Evolutionary conservation across 73 alveolate genomes (phyloP), one percentile per base, ranked within the genome.

Genomic region (Halteria grandinella): DNA sequence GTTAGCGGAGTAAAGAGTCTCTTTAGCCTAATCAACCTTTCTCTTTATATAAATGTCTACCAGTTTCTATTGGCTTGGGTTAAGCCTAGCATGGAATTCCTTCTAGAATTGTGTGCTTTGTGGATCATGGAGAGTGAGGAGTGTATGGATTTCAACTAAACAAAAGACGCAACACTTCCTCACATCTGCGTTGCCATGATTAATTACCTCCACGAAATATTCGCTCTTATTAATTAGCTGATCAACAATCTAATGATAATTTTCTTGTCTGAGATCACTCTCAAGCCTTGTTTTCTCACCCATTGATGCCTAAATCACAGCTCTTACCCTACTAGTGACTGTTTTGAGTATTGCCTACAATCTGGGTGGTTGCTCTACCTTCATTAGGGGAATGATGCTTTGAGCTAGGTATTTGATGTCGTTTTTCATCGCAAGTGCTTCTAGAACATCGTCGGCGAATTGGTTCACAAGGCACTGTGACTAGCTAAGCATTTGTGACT

Each of bases 41-140:
- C 69, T 41, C 31, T 66, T 66, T 12, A 66, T 66, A 66, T 66
- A 66, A 25, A 66, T 66, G 25, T 66, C 80, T 1, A 66, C 66
- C 3, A 66, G 39, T 32, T 66, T 66, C 28, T 66, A 21, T 31
- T 66, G 52, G 43, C 80, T 66, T 18, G 80, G 80, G 31, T 66
- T 66, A 28, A 66, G 23, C 47, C 32, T 66, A 6, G 15, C 69
- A n/a, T n/a, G n/a, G n/a, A n/a, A n/a, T n/a, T n/a, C n/a, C n/a
- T n/a, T n/a, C n/a, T n/a, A n/a, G n/a, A n/a, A n/a, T n/a, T n/a
- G n/a, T n/a, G n/a, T n/a, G n/a, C n/a, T n/a, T n/a, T n/a, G n/a
- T n/a, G n/a, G n/a, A n/a, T n/a, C 29, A 45, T n/a, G 31, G 7
- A 66, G 10, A n/a, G 18, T 11, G 10, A 5, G 43, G 47, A 66